phyloP scores from a whole-genome alignment of 805 yeast genomes.

The Lipomyces kockii region DNA sequence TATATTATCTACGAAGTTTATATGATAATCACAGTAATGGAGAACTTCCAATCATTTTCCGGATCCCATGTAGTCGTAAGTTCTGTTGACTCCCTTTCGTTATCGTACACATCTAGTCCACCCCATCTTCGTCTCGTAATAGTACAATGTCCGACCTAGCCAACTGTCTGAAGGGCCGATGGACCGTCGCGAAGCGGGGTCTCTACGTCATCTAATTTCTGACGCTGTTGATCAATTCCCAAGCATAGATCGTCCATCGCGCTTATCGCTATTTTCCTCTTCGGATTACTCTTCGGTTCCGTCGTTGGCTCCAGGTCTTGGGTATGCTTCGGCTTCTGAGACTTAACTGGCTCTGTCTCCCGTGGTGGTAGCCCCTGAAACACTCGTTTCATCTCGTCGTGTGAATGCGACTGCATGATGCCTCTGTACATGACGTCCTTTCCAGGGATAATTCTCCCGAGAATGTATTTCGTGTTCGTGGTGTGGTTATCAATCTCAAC shows the following conservation, averaged over 20 bases:
- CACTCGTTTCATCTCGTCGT: constrained; percentile 43
- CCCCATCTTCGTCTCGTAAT: neutral
- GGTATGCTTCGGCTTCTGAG: neutral
- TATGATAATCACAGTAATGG: too few relatives aligned
- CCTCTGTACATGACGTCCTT: constrained; percentile 62
- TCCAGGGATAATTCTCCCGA: constrained; percentile 80
- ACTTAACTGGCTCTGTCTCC: neutral
- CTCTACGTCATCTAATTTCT: neutral
- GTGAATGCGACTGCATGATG: constrained; percentile 60
- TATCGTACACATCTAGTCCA: neutral
- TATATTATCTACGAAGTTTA: too few relatives aligned
- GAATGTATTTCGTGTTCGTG: constrained; percentile 80
- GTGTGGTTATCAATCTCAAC: constrained; percentile 61
- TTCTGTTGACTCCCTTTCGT: too few relatives aligned
- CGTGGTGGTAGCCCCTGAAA: constrained; percentile 1
- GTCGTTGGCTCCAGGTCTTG: neutral
- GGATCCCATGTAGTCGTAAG: too few relatives aligned
- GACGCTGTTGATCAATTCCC: neutral
- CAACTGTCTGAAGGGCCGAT: neutral
- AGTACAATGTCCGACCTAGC: neutral
- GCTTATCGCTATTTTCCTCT: neutral
- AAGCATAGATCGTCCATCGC: neutral
- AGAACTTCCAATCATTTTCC: too few relatives aligned
- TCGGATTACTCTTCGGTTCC: neutral
- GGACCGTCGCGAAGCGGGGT: neutral